These are phyloP conservation scores for Trichoderma polysporum DNA, from an alignment of 2,329 filamentous ascomycete genomes.

Conservation along the genomic window DNA sequence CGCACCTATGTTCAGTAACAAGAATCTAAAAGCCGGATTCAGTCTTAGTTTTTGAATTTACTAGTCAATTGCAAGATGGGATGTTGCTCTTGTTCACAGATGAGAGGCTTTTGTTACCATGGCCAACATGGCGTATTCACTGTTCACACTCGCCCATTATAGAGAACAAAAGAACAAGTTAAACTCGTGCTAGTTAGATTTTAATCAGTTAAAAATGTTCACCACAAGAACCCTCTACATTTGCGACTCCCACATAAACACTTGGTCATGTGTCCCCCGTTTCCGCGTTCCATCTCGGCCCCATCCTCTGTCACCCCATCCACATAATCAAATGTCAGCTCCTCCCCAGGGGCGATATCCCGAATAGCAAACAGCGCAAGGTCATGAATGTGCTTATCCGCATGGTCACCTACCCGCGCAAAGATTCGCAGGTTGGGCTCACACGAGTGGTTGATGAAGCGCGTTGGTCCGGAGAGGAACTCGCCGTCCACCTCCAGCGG, in stretches of 20 bases:
- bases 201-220: too few species aligned
- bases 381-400: slow-evolving; percentile 72
- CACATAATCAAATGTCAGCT: slow-evolving; percentile 79
- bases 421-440: slow-evolving; percentile 78
- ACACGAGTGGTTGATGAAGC: slow-evolving; percentile 83
- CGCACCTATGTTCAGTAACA: neutral
- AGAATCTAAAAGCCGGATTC: neutral
- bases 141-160: neutral
- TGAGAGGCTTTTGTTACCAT: neutral
- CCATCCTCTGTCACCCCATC: slow-evolving; percentile 60
- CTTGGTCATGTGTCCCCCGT: slow-evolving; percentile 51
- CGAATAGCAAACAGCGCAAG: slow-evolving; percentile 72
- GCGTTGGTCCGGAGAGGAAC: slow-evolving; percentile 72
- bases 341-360: slow-evolving; percentile 63
- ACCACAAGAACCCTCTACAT: slow-evolving; percentile 72
- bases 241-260: slow-evolving; percentile 64
- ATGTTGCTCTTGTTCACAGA: neutral
- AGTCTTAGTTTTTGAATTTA: neutral
- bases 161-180: neutral
- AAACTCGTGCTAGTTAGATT: neutral
- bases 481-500: slow-evolving; percentile 68
- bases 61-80: neutral
- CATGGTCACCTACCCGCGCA: slow-evolving; percentile 73
- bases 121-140: neutral
- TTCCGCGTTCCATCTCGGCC: slow-evolving; percentile 40